Percentiles rank a stretch among this genome's conserved stretches.
Conservation (phyloP, 257 asterid species). For the Gentiana straminea region DNA sequence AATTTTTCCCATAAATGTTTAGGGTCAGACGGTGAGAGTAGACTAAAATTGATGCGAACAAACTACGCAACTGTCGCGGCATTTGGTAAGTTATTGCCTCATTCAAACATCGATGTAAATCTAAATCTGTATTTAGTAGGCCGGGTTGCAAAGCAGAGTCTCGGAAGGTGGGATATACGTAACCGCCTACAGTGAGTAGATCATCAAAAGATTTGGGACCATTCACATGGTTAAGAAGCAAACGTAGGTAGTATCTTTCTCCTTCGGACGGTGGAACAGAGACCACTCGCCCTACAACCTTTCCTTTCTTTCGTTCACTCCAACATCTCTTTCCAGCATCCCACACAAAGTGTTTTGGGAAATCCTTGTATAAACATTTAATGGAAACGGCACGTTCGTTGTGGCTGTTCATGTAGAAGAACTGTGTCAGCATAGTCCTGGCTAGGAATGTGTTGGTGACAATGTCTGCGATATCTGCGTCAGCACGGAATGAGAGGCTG, state of each 20-base stretch:
- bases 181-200: background rate
- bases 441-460: background rate
- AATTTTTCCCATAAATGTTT: background rate
- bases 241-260: no score
- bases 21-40: no score
- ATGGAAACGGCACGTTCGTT: background rate
- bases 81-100: background rate
- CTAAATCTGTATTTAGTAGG: background rate
- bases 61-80: background rate
- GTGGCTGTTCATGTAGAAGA: background rate
- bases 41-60: background rate
- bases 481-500: background rate
- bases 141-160: background rate
- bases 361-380: background rate
- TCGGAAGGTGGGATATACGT: background rate
- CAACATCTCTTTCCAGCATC: background rate
- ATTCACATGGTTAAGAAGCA: no score
- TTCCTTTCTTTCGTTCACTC: background rate
- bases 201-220: no score
- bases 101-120: background rate
- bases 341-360: background rate
- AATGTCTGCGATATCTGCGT: background rate
- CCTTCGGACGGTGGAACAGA: no score
- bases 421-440: background rate
- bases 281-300: no score